A percentile compares a stretch with the other conserved stretches of the same genome.
phyloP scores from a whole-genome alignment of 2,329 filamentous ascomycete species.

The Arthrobotrys sinensis region DNA sequence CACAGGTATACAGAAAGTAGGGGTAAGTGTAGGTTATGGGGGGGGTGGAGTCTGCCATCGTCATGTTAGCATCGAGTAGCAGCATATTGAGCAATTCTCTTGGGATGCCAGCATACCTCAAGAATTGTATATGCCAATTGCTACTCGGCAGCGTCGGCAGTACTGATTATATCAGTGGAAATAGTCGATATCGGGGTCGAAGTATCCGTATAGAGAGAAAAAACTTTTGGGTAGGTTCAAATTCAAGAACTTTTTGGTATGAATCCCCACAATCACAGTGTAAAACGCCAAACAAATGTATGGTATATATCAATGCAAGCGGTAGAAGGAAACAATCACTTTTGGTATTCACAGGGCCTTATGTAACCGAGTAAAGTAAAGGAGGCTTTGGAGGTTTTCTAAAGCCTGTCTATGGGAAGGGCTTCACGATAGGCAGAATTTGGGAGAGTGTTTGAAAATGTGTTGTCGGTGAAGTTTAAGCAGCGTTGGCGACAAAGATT shows the following conservation, averaged over 20 bases:
- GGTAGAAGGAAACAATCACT: conserved; percentile 38
- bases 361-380: conserved; percentile 35
- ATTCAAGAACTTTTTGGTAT: conserved; percentile 50
- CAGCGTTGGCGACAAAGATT: conserved; percentile 6
- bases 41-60: conserved; percentile 45
- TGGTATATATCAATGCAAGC: conserved; percentile 48
- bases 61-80: conserved; percentile 60
- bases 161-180: conserved; percentile 32
- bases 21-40: conserved; percentile 7
- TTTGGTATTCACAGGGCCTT: conserved; percentile 49
- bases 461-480: conserved; percentile 52
- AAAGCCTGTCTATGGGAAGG: conserved; percentile 26
- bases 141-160: conserved; percentile 55
- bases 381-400: conserved; percentile 8
- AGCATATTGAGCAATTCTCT: conserved; percentile 60
- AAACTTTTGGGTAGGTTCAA: conserved; percentile 31
- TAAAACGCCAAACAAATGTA: conserved; percentile 57
- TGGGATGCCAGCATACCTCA: conserved; percentile 61
- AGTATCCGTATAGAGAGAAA: conserved; percentile 7
- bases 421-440: conserved; percentile 35
- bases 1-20: conserved; percentile 27
- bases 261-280: conserved; percentile 37
- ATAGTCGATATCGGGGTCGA: conserved; percentile 28
- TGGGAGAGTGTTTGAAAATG: conserved; percentile 25
- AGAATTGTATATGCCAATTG: conserved; percentile 57